These are phyloP conservation scores for Geum urbanum DNA, from an alignment of 306 rosid genomes.

Conservation along the genomic window DNA sequence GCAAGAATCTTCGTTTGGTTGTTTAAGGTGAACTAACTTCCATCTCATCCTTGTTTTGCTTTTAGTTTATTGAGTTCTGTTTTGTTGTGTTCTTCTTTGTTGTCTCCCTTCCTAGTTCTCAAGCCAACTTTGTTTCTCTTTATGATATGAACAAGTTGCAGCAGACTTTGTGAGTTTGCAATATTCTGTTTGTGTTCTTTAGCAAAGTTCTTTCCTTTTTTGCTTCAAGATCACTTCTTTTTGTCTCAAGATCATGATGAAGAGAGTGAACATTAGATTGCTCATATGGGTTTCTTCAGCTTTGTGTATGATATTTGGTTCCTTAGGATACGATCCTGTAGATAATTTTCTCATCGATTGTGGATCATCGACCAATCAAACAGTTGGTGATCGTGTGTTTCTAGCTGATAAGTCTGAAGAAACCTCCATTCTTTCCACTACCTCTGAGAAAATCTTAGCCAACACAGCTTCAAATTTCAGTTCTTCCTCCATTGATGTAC, in stretches of 20 bases:
- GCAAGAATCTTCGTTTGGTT: conserved; percentile 4
- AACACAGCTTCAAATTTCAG: conserved; percentile 19
- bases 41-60: background rate
- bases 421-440: conserved; percentile 34
- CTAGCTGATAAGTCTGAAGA: conserved; percentile 35
- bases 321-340: conserved; percentile 28
- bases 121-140: too few relatives aligned
- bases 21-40: conserved; percentile 19
- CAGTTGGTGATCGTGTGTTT: conserved; percentile 45
- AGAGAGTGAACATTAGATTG: conserved; percentile 18
- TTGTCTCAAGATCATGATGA: conserved; percentile 16
- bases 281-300: conserved; percentile 30
- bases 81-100: conserved; percentile 13
- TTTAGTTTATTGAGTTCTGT: conserved; percentile 15
- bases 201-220: background rate
- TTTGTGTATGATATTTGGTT: conserved; percentile 32
- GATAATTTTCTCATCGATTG: conserved; percentile 50
- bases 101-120: too few relatives aligned
- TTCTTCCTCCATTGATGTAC: conserved; percentile 31
- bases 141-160: background rate
- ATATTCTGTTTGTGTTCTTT: too few relatives aligned
- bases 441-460: conserved; percentile 30
- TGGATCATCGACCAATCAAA: conserved; percentile 45
- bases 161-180: background rate
- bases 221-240: background rate